Evolutionary conservation across 2,329 filamentous ascomycete genomes (phyloP), one percentile per base, ranked within the genome.

Genomic region (Colletotrichum tamarilloi): DNA sequence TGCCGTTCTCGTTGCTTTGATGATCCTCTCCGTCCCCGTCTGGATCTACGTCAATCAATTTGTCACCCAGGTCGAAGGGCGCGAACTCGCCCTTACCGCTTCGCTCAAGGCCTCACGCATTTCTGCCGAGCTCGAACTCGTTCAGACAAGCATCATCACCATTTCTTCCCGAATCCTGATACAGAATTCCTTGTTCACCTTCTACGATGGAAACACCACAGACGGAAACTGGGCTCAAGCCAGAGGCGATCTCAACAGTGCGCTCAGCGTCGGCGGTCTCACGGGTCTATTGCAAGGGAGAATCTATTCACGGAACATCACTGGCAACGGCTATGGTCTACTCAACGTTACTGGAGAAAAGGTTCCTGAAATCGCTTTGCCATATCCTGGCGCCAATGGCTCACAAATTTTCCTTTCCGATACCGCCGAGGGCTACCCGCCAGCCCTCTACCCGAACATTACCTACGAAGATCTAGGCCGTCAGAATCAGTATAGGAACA

Each of bases 91-190:
- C 30, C 87, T 98, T 74, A 94, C 94, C 1, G 95, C 95, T 7
- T 95, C 93, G 3, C 91, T 98, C 79, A 98, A 98, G 82, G 93
- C 95, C 24, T 92, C 93, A 35, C 93, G 96, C 79, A 88, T 98
- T 75, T 87, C 93, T 6, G 92, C 94, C 65, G 93, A 95, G 80
- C 89, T 98, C 68, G 87, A 94, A 64, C 88, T 98, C 64, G 90
- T 97, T 76, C 90, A 95, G 83, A 93, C 93, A 38, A 92, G 91
- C 72, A 93, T 92, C 79, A 87, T 88, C 68, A 92, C 93, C 67
- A 92, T 97, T 57, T 87, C 92, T 7, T 95, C 94, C 0, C 86
- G 91, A 73, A 81, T 92, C 24, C 80, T 92, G 26, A 82, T 93
- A 22, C 91, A 93, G 77, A 70, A 83, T 19, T 85, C 88, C 5